Base-by-base conservation (phyloP, 1,284 basidiomycete species). In the Fistulina hepatica region DNA sequence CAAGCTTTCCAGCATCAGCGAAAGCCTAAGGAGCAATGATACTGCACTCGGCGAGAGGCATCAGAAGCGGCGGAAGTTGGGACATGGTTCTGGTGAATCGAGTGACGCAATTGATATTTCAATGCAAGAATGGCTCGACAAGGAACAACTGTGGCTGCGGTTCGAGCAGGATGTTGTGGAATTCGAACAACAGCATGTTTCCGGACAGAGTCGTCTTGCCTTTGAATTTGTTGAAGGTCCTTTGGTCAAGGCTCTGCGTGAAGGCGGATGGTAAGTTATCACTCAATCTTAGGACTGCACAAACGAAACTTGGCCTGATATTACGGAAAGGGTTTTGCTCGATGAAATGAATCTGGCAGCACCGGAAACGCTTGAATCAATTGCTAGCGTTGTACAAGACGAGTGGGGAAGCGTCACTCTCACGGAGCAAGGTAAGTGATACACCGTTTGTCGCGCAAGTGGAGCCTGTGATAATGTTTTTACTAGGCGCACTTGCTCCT, bases 211-310 rank as follows among this genome's bases (percentile, higher is more conserved):
- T 36, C 92, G 85, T 54, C 85, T 93, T 52, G 84, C 90, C 0
- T 98, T 98, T 54, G 80, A 81, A 5, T 98, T 97, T 50, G 81
- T 97, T 3, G 95, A 99, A 55, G 95, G 95, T 0, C 94, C 95
- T 7, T 64, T 99, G 10, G 81, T 97, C n/a, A 86, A 83, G 51
- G 95, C 95, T 1, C 60, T 99, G 42, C 73, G 82, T 30, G 71
- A 74, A 26, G 95, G 95, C 6, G 79, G 94, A 55, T 99, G 95
- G 95, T 91, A 49, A 47, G 74, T 61, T 19, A 19, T 26, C 8
- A 36, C 36, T 32, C 43, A 16, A 9, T 9, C 26, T 12, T 28
- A 42, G 34, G 23, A 20, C 33, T 9, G n/a, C n/a, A 11, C 47
- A 21, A 38, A 28, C 37, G 44, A 39, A 44, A 33, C 19, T 11